Percentiles rank a stretch among this genome's conserved stretches.
Conservation (phyloP, 306 rosid species). For the Potentilla sterilis region DNA sequence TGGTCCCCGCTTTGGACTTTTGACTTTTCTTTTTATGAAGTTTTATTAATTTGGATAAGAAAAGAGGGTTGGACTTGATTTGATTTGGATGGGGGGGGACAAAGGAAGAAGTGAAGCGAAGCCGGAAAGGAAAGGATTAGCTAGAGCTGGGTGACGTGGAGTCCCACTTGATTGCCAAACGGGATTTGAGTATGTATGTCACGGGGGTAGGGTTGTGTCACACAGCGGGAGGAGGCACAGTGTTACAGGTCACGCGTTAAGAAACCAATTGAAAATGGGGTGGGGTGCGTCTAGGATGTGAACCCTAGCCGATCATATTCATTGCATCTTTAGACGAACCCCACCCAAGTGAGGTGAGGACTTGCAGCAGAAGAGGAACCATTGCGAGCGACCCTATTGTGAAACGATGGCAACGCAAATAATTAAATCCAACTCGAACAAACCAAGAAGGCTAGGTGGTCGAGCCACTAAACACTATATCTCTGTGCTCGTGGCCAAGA, state of each 20-base stretch:
- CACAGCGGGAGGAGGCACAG: background rate
- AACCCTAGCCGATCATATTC: too few relatives aligned
- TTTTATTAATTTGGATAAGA: background rate
- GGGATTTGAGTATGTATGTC: background rate
- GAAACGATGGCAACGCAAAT: too few relatives aligned
- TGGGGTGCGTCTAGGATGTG: background rate
- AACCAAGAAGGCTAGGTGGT: background rate
- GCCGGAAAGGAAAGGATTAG: background rate
- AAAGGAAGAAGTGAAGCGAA: constrained; percentile 1
- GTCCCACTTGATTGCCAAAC: background rate
- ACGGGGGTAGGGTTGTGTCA: background rate
- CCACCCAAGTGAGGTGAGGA: too few relatives aligned
- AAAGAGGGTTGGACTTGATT: background rate
- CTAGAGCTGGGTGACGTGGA: background rate
- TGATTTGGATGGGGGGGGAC: background rate
- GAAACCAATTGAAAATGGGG: background rate
- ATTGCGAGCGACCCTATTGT: too few relatives aligned
- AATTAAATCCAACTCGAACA: background rate
- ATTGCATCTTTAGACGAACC: too few relatives aligned
- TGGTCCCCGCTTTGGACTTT: background rate
- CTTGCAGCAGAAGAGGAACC: too few relatives aligned
- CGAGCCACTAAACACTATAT: background rate
- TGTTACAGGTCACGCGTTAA: background rate
- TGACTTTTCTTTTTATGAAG: background rate
- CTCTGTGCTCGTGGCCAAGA: background rate